Percentiles rank a stretch among this genome's conserved stretches.
Conservation (phyloP, 2,329 filamentous ascomycete species). For the Talaromyces sp. region DNA sequence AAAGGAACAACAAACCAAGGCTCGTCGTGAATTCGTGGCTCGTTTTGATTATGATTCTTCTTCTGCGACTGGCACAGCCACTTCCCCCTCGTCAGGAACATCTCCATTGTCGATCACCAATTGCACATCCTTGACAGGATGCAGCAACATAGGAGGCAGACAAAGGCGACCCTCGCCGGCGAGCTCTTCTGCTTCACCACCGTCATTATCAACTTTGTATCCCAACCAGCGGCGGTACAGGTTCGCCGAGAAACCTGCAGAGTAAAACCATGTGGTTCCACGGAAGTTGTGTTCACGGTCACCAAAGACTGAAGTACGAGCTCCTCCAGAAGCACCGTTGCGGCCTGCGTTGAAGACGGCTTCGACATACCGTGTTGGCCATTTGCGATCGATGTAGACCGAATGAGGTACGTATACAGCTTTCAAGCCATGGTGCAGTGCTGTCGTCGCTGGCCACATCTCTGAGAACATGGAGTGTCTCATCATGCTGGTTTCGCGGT, state of each 20-base stretch:
- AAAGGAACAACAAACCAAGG: slow-evolving; percentile 8
- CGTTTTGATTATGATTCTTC: slow-evolving; percentile 8
- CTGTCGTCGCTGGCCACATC: slow-evolving; percentile 89
- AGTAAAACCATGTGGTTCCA: slow-evolving; percentile 89
- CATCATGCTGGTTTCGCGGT: slow-evolving; percentile 77
- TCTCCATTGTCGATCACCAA: slow-evolving; percentile 43
- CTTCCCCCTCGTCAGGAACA: slow-evolving; percentile 13
- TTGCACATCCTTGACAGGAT: slow-evolving; percentile 78
- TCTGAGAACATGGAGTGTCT: slow-evolving; percentile 92
- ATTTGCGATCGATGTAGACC: slow-evolving; percentile 79
- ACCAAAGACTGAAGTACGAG: slow-evolving; percentile 69
- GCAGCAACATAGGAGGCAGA: slow-evolving; percentile 80
- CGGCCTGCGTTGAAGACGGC: slow-evolving; percentile 74
- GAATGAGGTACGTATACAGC: slow-evolving; percentile 88
- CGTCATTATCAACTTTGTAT: slow-evolving; percentile 71
- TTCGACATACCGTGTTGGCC: slow-evolving; percentile 75
- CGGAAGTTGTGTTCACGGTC: slow-evolving; percentile 85
- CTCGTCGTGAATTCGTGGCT: slow-evolving; percentile 15
- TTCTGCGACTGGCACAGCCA: background rate
- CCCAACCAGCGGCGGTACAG: slow-evolving; percentile 85
- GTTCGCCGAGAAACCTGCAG: slow-evolving; percentile 74
- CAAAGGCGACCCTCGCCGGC: slow-evolving; percentile 82
- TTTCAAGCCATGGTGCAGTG: slow-evolving; percentile 88
- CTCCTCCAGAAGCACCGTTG: slow-evolving; percentile 70
- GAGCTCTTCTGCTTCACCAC: slow-evolving; percentile 71